Evolutionary conservation across 2,329 filamentous ascomycete genomes (phyloP).

Genomic region (Hypoxylon sp.): DNA sequence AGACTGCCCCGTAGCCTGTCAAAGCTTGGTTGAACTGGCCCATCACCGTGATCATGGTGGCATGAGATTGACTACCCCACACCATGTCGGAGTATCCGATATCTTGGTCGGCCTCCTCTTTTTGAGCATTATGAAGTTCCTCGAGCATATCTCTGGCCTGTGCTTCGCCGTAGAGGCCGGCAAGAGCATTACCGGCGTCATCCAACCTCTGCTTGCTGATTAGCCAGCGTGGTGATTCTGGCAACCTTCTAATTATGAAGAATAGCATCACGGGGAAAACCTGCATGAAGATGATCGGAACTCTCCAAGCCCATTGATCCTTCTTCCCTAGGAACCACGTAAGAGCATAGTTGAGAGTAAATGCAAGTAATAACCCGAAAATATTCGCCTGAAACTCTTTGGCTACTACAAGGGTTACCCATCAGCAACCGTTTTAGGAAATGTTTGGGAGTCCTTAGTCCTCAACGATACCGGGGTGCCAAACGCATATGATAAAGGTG

Average conservation of each 20-base stretch:
- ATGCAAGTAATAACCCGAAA: slow-evolving; percentile 73
- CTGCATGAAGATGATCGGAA: slow-evolving; percentile 74
- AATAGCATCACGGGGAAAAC: slow-evolving; percentile 69
- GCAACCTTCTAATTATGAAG: slow-evolving; percentile 66
- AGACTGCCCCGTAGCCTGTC: slow-evolving; percentile 71
- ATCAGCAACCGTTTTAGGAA: slow-evolving; percentile 9
- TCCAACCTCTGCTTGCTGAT: slow-evolving; percentile 65
- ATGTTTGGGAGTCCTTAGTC: background rate
- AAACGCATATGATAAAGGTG: background rate
- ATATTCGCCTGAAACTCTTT: slow-evolving; percentile 77
- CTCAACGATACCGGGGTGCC: background rate
- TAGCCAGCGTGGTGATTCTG: slow-evolving; percentile 72
- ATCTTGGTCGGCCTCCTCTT: slow-evolving; percentile 63
- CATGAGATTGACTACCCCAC: slow-evolving; percentile 70
- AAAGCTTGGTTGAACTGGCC: slow-evolving; percentile 73
- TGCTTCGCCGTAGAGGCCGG: slow-evolving; percentile 65
- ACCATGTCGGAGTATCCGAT: slow-evolving; percentile 72
- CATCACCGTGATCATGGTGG: slow-evolving; percentile 73
- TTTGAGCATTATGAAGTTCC: slow-evolving; percentile 65
- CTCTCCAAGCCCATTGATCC: slow-evolving; percentile 73
- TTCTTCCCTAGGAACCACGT: slow-evolving; percentile 68
- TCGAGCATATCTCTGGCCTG: slow-evolving; percentile 64
- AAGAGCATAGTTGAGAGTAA: slow-evolving; percentile 70
- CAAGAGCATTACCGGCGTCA: slow-evolving; percentile 65
- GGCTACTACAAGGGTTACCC: slow-evolving; percentile 56